Percentiles rank a stretch among this genome's conserved stretches.
These are phyloP conservation scores for Cornus suecica DNA, from an alignment of 148 eudicot genomes.

Conservation along the genomic window DNA sequence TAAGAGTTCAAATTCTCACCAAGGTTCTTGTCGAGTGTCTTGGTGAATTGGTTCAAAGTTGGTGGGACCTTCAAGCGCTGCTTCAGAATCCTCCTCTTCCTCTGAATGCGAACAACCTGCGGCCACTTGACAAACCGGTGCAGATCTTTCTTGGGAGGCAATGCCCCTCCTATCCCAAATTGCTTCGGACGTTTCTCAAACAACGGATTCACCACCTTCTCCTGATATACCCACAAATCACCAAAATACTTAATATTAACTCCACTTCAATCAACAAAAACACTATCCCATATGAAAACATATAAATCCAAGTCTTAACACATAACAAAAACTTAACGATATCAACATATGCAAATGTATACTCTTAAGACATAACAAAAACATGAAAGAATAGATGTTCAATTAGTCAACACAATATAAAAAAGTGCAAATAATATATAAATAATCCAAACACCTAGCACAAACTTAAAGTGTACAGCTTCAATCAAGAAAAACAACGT, in stretches of 20 bases:
- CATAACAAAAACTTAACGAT: too few relatives aligned
- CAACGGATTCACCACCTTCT: constrained; percentile 44
- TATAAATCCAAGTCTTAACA: too few relatives aligned
- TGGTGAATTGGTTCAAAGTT: constrained; percentile 48
- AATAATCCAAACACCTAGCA: too few relatives aligned
- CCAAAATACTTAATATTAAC: background rate
- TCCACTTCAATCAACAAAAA: background rate
- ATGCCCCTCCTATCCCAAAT: constrained; percentile 53
- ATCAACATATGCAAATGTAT: too few relatives aligned
- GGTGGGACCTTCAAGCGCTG: constrained; percentile 58
- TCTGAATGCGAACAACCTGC: constrained; percentile 49
- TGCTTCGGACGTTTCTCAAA: constrained; percentile 50
- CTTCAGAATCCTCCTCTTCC: constrained; percentile 51
- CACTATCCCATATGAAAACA: too few relatives aligned
- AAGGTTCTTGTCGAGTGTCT: constrained; percentile 51
- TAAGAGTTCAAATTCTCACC: constrained; percentile 20
- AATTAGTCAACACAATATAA: too few relatives aligned
- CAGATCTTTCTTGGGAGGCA: constrained; percentile 55
- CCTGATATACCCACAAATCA: constrained; percentile 8
- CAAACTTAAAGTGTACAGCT: background rate
- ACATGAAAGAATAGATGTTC: too few relatives aligned
- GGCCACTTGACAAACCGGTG: constrained; percentile 53
- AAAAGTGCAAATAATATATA: too few relatives aligned
- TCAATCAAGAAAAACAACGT: background rate
- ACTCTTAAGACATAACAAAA: too few relatives aligned